These are phyloP conservation scores for Hysterangium stoloniferum DNA, from an alignment of 768 basidiomycete species.

Conservation along the genomic window DNA sequence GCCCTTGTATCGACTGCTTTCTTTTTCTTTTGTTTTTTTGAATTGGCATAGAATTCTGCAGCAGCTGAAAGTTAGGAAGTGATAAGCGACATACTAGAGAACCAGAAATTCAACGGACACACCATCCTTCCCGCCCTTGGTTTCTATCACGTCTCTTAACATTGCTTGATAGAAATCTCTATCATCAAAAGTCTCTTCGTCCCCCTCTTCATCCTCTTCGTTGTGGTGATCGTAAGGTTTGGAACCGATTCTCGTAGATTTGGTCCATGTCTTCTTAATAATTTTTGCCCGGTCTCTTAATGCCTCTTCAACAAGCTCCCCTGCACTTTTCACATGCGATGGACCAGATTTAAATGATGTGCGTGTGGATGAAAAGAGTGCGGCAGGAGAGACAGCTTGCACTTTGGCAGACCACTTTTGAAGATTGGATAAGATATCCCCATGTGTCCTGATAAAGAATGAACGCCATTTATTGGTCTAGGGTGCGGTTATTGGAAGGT, in stretches of 20 bases:
- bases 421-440: conserved; percentile 67
- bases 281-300: conserved; percentile 50
- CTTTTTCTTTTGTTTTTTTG: conserved; percentile 70
- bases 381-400: conserved; percentile 81
- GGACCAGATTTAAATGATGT: conserved; percentile 49
- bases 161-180: conserved; percentile 92
- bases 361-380: conserved; percentile 60
- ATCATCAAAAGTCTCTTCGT: conserved; percentile 67
- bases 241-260: conserved; percentile 33
- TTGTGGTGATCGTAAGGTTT: conserved; percentile 24
- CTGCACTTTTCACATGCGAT: conserved; percentile 54
- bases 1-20: conserved; percentile 84
- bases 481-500: background rate
- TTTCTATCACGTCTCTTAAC: conserved; percentile 84
- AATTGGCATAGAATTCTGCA: conserved; percentile 33
- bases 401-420: conserved; percentile 96
- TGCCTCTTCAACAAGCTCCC: conserved; percentile 72
- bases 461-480: conserved; percentile 11
- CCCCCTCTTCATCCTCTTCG: conserved; percentile 29
- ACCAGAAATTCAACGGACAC: conserved; percentile 29
- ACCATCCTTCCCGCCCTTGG: conserved; percentile 35
- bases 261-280: conserved; percentile 53
- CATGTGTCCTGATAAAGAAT: conserved; percentile 43
- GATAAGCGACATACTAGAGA: background rate
- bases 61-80: background rate